Base-by-base conservation (phyloP, 768 basidiomycete genomes). In the Pisolithus marmoratus region DNA sequence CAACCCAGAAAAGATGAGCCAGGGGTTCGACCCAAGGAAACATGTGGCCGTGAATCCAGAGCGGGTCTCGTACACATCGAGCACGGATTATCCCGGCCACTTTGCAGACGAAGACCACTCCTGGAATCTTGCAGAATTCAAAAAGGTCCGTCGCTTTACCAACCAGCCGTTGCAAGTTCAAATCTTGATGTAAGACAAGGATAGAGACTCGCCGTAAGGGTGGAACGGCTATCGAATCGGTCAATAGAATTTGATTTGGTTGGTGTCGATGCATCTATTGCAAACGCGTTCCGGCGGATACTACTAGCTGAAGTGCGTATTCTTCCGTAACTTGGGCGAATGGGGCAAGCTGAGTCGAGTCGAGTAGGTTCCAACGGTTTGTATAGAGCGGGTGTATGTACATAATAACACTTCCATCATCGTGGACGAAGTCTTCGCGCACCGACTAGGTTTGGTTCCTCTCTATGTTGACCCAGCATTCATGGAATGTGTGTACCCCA, bases 371-470 rank as follows among this genome's bases (percentile, higher is more conserved):
- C 96, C 95, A 0, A 88, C 91, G 2, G 74, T 98, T 24, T 89
- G 87, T 40, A 85, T 97, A 48, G 96, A 98, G 63, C 76, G 86
- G 56, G 90, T 90, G 5, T 98, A 91, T 66, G 76, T 94, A 2
- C 97, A 86, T 83, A 85, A 95, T 71, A 99, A 99, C 71, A 98
- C 92, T 0, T 84, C 84, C 3, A 88, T 98, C 58, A 82, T 99
- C 49, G 90, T 84, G 38, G 95, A 98, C 67, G 96, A 99, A 68
- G 84, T 99, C 2, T 76, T 99, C 20, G 79, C 93, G 4, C 93
- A 95, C 37, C 82, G 96, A n/a, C 64, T 99, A 4, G 96, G 96
- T 3, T 78, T 98, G 23, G 75, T 98, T 9, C 96, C 96, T 7
- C 74, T 99, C 36, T 85, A 89, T 53, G 75, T 94, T 45, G 89